Percentiles rank a stretch among this genome's conserved stretches.
These are phyloP conservation scores for Teunomyces barrocoloradensis DNA, from an alignment of 805 yeast species.

Conservation along the genomic window DNA sequence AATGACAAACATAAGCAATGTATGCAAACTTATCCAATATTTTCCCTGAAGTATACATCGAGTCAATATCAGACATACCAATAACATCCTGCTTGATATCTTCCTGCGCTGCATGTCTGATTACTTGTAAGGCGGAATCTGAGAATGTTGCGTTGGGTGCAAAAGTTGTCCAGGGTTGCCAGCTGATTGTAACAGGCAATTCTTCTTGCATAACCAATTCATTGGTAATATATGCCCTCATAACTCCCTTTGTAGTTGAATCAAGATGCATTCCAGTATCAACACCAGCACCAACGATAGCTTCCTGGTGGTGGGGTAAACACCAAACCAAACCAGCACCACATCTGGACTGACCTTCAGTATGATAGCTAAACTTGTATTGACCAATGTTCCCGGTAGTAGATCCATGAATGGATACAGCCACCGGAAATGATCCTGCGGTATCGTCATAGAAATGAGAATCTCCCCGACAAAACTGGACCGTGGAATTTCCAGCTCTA, in stretches of 20 bases:
- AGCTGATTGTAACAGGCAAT: conserved; percentile 40
- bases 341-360: conserved; percentile 24
- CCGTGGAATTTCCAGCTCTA: conserved; percentile 33
- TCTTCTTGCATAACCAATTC: conserved; percentile 40
- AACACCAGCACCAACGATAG: conserved; percentile 25
- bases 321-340: conserved; percentile 44
- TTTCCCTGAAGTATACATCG: conserved; percentile 92
- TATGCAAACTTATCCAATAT: conserved; percentile 86
- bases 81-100: conserved; percentile 57
- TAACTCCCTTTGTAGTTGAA: conserved; percentile 50
- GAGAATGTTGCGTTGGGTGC: conserved; percentile 22
- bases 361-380: conserved; percentile 29
- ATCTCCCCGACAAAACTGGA: conserved; percentile 25
- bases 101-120: conserved; percentile 46
- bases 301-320: conserved; percentile 49
- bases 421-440: conserved; percentile 61
- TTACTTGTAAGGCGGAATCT: conserved; percentile 28
- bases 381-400: conserved; percentile 20
- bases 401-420: conserved; percentile 39
- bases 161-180: conserved; percentile 60
- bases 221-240: conserved; percentile 44
- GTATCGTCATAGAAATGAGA: conserved; percentile 48
- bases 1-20: conserved; percentile 70
- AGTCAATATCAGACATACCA: conserved; percentile 63
- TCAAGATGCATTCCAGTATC: conserved; percentile 39